These are phyloP conservation scores for Aspergillus sp. DNA, from an alignment of 2,329 filamentous ascomycete genomes.

Conservation along the genomic window DNA sequence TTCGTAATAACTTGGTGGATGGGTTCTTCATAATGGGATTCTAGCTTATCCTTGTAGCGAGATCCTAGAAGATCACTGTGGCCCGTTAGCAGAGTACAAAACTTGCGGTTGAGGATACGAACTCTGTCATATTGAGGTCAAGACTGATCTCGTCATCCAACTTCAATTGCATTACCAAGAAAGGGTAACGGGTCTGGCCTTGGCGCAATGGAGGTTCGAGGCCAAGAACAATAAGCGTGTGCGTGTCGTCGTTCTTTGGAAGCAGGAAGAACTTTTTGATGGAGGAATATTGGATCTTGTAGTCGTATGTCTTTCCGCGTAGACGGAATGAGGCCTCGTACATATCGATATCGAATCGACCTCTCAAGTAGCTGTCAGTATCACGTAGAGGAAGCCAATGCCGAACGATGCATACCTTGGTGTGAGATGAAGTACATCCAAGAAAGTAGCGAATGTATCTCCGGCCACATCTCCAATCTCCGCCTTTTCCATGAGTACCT, in stretches of 20 bases:
- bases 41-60: constrained; percentile 88
- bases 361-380: constrained; percentile 60
- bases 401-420: constrained; percentile 65
- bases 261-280: constrained; percentile 99
- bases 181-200: constrained; percentile 96
- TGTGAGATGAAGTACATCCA: constrained; percentile 95
- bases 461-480: constrained; percentile 99
- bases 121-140: constrained; percentile 91
- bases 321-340: constrained; percentile 97
- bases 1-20: constrained; percentile 92
- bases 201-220: constrained; percentile 93
- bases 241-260: constrained; percentile 96
- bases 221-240: constrained; percentile 92
- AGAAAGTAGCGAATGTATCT: constrained; percentile 95
- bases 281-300: constrained; percentile 98
- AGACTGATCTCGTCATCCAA: constrained; percentile 96
- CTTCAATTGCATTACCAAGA: constrained; percentile 99
- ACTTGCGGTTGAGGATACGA: constrained; percentile 24
- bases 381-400: constrained; percentile 15
- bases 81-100: constrained; percentile 18
- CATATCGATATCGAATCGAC: constrained; percentile 99
- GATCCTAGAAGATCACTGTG: constrained; percentile 72
- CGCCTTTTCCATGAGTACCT: constrained; percentile 96
- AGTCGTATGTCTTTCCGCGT: constrained; percentile 98
- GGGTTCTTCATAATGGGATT: constrained; percentile 88